phyloP scores from a whole-genome alignment of 202 grass and related monocot species.

The Schoenoplectus tabernaemontani region DNA sequence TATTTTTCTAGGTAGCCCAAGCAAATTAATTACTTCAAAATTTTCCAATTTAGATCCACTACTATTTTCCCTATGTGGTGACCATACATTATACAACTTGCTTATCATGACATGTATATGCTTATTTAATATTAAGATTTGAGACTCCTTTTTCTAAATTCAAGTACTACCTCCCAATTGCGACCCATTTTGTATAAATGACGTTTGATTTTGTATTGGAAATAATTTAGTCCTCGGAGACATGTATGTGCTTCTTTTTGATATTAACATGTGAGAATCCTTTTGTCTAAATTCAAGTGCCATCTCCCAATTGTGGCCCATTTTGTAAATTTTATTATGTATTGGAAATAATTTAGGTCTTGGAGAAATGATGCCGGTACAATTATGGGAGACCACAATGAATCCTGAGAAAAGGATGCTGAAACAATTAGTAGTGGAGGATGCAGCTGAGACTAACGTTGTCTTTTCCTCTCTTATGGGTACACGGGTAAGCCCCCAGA shows the following conservation, averaged over 20 bases:
- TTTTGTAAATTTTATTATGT: neutral
- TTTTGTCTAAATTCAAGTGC: neutral
- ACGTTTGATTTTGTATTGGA: too few relatives aligned
- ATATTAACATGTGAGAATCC: neutral
- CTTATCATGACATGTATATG: neutral
- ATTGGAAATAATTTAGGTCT: constrained; percentile 41
- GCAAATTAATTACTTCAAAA: neutral
- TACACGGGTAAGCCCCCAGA: constrained; percentile 42
- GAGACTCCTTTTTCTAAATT: neutral
- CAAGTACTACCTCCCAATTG: neutral
- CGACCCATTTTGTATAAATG: neutral
- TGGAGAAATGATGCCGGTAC: constrained; percentile 96
- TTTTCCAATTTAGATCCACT: neutral
- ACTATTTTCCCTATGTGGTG: neutral
- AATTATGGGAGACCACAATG: constrained; percentile 95
- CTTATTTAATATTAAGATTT: neutral
- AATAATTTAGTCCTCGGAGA: too few relatives aligned
- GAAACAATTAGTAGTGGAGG: constrained; percentile 83
- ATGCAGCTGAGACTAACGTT: constrained; percentile 79
- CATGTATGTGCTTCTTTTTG: neutral
- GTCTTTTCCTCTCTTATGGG: constrained; percentile 96
- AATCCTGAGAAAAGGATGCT: constrained; percentile 82
- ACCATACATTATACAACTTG: neutral
- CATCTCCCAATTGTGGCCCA: neutral
- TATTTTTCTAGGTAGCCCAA: neutral